Conservation (phyloP, 1,139 yeast species). For the Candida freyschussii region DNA sequence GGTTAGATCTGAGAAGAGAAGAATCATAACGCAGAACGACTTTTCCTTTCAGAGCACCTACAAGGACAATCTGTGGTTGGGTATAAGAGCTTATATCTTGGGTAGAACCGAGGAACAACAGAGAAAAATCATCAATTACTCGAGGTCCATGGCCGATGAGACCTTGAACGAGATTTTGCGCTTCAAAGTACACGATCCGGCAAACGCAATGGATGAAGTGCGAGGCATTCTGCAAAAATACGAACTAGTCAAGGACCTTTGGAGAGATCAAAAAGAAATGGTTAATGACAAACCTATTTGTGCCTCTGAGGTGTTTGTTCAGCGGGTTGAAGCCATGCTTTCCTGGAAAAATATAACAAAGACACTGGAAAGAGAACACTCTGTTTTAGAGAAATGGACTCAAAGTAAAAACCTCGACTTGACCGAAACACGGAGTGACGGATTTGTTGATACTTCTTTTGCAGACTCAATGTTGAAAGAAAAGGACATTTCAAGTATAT, state of each 20-base stretch:
- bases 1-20: constrained; percentile 83
- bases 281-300: constrained; percentile 71
- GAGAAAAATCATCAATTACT: constrained; percentile 60
- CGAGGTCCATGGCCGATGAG: constrained; percentile 70
- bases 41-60: constrained; percentile 48
- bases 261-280: constrained; percentile 82
- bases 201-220: constrained; percentile 41
- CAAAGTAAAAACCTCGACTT: constrained; percentile 76
- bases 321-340: constrained; percentile 68
- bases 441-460: constrained; percentile 60
- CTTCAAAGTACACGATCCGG: constrained; percentile 43
- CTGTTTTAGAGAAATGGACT: constrained; percentile 58
- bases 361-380: constrained; percentile 57
- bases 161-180: constrained; percentile 66
- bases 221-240: constrained; percentile 52
- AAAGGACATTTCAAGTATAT: constrained; percentile 71
- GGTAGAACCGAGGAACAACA: constrained; percentile 84
- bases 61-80: constrained; percentile 64
- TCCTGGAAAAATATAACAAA: constrained; percentile 81
- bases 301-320: constrained; percentile 57
- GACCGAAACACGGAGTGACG: constrained; percentile 32
- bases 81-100: constrained; percentile 78
- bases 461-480: constrained; percentile 87
- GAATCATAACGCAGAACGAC: constrained; percentile 51
- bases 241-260: constrained; percentile 67